Base-by-base conservation (phyloP, 1,139 yeast species). In the Magnusiomyces clavatus region DNA sequence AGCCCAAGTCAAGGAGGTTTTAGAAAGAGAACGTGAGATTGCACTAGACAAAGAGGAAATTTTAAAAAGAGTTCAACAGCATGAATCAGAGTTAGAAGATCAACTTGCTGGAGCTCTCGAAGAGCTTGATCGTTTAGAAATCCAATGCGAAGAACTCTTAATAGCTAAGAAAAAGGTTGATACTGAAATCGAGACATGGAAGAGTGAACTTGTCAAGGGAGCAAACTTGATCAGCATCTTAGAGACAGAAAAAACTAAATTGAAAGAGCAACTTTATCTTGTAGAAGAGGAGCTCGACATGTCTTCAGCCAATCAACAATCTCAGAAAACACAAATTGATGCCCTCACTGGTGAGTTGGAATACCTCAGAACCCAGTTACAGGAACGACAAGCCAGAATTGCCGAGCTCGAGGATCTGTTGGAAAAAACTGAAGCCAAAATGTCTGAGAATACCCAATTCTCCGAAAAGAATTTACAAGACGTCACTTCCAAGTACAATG, bases 21-120 rank as follows among this genome's bases (percentile, higher is more conserved):
- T 75, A 16, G 68, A 65, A 24, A 60, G 69, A 42, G 79, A 77
- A 55, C 66, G 75, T 41, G 56, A 59, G 11, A 55, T 73, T 3
- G 69, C 78, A n/a, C 58, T 69, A 6, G 74, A 69, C 46, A 78
- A 77, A 56, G 80, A 77, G 19, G 64, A 63, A 35, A 65, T 72
- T 49, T 59, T 79, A 34, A 67, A 69, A 41, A 66, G 72, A 19
- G 66, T 75, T 2, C 71, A 71, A 50, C 64, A 64, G 20, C 65
- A 68, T 14, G 76, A 75, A 54, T 68, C 69, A 13, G 71, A 69
- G 31, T 61, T 78, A 1, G 73, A 73, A 51, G 68, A 68, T 31
- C 67, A 69, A 52, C 60, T 76, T 20, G 58, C 63, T 2, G 59
- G 57, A 3, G 70, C 74, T 1, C 53, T 65, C 16, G 68, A 64